These are phyloP conservation scores for Aspergillus sergii DNA, from an alignment of 2,329 filamentous ascomycete genomes.

Conservation along the genomic window DNA sequence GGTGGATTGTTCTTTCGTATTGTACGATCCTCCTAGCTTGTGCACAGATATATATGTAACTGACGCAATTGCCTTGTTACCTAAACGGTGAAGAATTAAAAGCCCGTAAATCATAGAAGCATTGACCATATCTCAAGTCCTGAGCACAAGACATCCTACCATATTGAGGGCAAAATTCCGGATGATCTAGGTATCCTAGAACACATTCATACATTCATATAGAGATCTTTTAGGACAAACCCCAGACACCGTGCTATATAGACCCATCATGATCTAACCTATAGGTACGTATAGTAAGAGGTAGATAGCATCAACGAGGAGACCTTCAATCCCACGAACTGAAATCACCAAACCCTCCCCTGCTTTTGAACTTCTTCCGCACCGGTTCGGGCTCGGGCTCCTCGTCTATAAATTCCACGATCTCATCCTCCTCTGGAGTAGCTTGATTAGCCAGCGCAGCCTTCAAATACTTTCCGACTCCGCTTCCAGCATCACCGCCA, in stretches of 20 bases:
- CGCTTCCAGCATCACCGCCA: conserved; percentile 49
- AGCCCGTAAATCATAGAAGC: not conserved
- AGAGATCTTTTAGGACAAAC: not conserved
- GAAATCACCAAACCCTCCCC: conserved; percentile 88
- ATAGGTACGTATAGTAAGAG: not conserved
- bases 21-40: not conserved
- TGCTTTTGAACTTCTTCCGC: conserved; percentile 75
- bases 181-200: not conserved
- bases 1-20: not conserved
- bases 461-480: conserved; percentile 81
- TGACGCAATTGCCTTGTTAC: too few relatives aligned
- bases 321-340: conserved; percentile 68
- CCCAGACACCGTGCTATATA: not conserved
- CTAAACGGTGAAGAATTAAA: not conserved
- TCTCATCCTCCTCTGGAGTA: conserved; percentile 56
- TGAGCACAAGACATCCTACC: not conserved
- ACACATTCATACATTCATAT: not conserved
- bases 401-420: conserved; percentile 62
- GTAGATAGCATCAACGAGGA: not conserved
- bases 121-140: not conserved
- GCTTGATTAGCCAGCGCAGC: conserved; percentile 49
- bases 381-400: conserved; percentile 68
- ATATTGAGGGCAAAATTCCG: not conserved
- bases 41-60: not conserved
- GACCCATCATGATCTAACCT: not conserved